Conservation (phyloP, 306 rosid species). For the Malus domestica region ASM211411v1 NC_041798.1:8923501-8924000, state of each 20-base stretch:
- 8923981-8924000: neutral
- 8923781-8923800: constrained; percentile 32
- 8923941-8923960: neutral
- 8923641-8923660: constrained; percentile 7
- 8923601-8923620: constrained; percentile 1
- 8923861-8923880: constrained; percentile 87
- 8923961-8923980: neutral
- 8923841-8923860: constrained; percentile 81
- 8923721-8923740: neutral
- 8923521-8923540: constrained; percentile 28
- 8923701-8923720: neutral
- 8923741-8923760: neutral
- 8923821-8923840: constrained; percentile 66
- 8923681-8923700: constrained; percentile 4
- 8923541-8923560: neutral
- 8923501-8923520: neutral
- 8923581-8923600: constrained; percentile 3
- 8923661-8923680: neutral
- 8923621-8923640: constrained; percentile 1
- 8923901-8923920: constrained; percentile 87
- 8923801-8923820: constrained; percentile 61
- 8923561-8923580: neutral
- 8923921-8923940: constrained; percentile 90
- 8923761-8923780: constrained; percentile 8
- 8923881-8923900: constrained; percentile 79